Evolutionary conservation across 495 filamentous ascomycete species (phyloP).

Genomic region (Penicillium manginii): DNA sequence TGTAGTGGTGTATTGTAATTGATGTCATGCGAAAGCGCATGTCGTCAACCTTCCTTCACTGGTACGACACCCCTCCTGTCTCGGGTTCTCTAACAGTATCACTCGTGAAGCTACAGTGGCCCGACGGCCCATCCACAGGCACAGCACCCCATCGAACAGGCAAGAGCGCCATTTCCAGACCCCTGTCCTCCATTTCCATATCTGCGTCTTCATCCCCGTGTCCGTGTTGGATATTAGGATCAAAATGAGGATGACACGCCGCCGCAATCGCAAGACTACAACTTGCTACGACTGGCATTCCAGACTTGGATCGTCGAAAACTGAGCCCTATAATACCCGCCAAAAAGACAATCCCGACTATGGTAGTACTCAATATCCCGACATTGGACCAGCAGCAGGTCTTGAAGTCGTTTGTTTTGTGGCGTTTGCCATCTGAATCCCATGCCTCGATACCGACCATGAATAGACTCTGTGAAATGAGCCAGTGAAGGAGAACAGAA

Average conservation of each 20-base stretch:
- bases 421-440: conserved; percentile 9
- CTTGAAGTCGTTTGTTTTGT: conserved; percentile 17
- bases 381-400: conserved; percentile 30
- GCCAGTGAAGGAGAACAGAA: conserved; percentile 41
- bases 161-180: background rate
- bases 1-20: too few species aligned
- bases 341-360: conserved; percentile 27
- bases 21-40: too few species aligned
- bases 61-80: background rate
- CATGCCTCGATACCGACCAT: conserved; percentile 28
- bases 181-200: background rate
- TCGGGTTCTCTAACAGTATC: background rate
- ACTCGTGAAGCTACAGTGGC: conserved; percentile 7
- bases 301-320: conserved; percentile 26
- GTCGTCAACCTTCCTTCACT: too few species aligned
- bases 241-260: conserved; percentile 14
- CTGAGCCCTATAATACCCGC: conserved; percentile 14
- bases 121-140: background rate
- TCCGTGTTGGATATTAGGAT: conserved; percentile 4
- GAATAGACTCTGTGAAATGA: conserved; percentile 47
- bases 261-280: conserved; percentile 53
- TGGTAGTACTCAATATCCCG: conserved; percentile 21
- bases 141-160: conserved; percentile 9
- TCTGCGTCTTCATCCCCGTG: too few species aligned
- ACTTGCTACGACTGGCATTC: conserved; percentile 44